phyloP scores from a whole-genome alignment of 768 basidiomycete genomes.

The Tricholoma furcatifolium region DNA sequence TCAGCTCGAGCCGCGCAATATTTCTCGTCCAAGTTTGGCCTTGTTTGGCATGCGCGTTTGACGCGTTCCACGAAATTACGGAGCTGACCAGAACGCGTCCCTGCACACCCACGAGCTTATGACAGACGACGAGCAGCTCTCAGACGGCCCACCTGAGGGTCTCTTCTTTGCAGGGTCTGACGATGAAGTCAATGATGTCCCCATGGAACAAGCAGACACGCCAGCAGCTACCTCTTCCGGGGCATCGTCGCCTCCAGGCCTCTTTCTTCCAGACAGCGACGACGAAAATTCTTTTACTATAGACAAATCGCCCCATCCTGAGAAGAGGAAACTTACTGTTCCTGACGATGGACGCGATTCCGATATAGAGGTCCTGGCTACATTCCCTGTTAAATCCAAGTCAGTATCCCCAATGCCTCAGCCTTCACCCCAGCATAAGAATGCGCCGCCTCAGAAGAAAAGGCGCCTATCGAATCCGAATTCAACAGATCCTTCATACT shows the following conservation, averaged over 20 bases:
- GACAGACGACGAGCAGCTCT: constrained; percentile 25
- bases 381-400: constrained; percentile 14
- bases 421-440: constrained; percentile 6
- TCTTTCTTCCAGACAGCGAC: constrained; percentile 36
- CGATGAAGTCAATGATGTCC: constrained; percentile 40
- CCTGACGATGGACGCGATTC: constrained; percentile 30
- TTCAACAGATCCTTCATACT: constrained; percentile 14
- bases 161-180: constrained; percentile 65
- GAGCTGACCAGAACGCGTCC: constrained; percentile 22
- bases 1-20: constrained; percentile 19
- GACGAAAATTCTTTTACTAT: constrained; percentile 21
- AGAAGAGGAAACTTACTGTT: constrained; percentile 17
- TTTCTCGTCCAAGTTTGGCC: constrained; percentile 32
- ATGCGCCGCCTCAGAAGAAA: constrained; percentile 47
- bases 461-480: constrained; percentile 40
- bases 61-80: constrained; percentile 30
- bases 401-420: constrained; percentile 8
- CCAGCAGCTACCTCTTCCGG: constrained; percentile 13
- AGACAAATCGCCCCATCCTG: constrained; percentile 5
- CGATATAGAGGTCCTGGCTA: constrained; percentile 38
- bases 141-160: constrained; percentile 31
- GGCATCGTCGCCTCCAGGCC: constrained; percentile 20
- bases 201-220: constrained; percentile 13
- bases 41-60: constrained; percentile 37
- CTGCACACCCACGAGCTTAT: constrained; percentile 7